Conservation (phyloP, 2,329 filamentous ascomycete species). For the Lachnellula occidentalis region DNA sequence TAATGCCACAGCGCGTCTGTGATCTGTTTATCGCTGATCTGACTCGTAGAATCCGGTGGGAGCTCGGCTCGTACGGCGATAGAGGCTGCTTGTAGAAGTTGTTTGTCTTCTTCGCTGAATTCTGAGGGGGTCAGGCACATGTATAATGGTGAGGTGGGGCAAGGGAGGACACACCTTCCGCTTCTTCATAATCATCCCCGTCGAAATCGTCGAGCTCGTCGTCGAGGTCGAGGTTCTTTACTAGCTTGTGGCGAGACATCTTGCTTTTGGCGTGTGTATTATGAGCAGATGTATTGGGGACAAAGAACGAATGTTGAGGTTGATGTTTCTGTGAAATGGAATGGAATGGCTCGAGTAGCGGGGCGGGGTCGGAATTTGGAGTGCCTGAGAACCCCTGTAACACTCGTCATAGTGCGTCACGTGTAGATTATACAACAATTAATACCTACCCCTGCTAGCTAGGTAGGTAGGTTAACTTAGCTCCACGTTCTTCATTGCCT, state of each 20-base stretch:
- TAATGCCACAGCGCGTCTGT: slow-evolving; percentile 93
- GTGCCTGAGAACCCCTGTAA: too few species aligned
- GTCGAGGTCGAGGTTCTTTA: slow-evolving; percentile 35
- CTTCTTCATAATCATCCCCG: slow-evolving; percentile 37
- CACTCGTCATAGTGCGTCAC: too few species aligned
- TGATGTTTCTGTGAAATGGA: too few species aligned
- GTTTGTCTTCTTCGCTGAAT: slow-evolving; percentile 32
- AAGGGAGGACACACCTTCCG: slow-evolving; percentile 16
- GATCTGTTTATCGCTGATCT: slow-evolving; percentile 64
- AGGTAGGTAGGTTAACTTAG: too few species aligned
- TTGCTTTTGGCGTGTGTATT: slow-evolving; percentile 3
- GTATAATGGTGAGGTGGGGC: neutral
- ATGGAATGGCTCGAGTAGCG: too few species aligned
- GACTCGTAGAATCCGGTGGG: slow-evolving; percentile 44
- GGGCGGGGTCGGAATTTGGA: too few species aligned
- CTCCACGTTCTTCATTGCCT: too few species aligned
- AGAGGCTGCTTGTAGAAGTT: slow-evolving; percentile 60
- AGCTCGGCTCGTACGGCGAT: slow-evolving; percentile 60
- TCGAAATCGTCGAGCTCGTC: slow-evolving; percentile 49
- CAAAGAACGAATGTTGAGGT: neutral
- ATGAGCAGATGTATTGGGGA: neutral
- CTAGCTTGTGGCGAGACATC: slow-evolving; percentile 37
- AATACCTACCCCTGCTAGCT: too few species aligned
- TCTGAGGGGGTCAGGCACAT: slow-evolving; percentile 19
- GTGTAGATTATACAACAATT: too few species aligned